Base-by-base conservation (phyloP, 2,329 filamentous ascomycete species). In the Fusarium sp. region DNA sequence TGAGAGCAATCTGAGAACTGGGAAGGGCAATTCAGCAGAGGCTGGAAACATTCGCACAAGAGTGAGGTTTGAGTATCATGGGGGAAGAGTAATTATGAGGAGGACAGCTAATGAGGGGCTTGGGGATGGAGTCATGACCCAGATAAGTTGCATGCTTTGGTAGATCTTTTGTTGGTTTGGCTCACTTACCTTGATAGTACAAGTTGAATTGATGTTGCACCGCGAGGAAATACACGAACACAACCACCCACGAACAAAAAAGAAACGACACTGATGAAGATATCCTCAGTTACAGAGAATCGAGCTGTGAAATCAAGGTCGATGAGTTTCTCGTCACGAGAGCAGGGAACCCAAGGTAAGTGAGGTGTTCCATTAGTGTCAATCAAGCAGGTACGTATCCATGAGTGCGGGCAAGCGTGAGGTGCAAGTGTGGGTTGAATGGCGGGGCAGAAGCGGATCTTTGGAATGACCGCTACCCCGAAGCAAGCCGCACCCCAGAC, bases 401-500 rank as follows among this genome's bases (percentile, higher is more conserved):
- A 44, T 30, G 55, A 61, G 55, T 42, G 60, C 24, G 57, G 38
- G 55, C 51, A 55, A 52, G 50, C 22, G 14, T 32, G 32, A 32
- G 32, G 32, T n/a, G 30, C 30, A 47, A 48, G 56, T n/a, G 61
- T 60, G 66, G 58, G 57, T 64, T 48, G 50, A 26, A 54, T 55
- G 51, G 62, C 56, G 68, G 66, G 62, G 69, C 64, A 74, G 39
- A 44, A 52, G 71, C 76, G 76, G 76, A 77, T 78, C 67, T 78
- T 76, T 74, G 67, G 70, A 78, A 77, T 76, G 68, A 65, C 76
- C 76, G 76, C 60, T 59, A 45, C 60, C 66, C 76, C 75, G 75
- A 76, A 48, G 58, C 26, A 75, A 75, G 61, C 61, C 60, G 65
- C 48, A 64, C 44, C 22, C 51, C 45, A 44, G 44, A 66, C 51